Conservation (phyloP, 441 rosid genomes). For the Codiaeum variegatum region DNA sequence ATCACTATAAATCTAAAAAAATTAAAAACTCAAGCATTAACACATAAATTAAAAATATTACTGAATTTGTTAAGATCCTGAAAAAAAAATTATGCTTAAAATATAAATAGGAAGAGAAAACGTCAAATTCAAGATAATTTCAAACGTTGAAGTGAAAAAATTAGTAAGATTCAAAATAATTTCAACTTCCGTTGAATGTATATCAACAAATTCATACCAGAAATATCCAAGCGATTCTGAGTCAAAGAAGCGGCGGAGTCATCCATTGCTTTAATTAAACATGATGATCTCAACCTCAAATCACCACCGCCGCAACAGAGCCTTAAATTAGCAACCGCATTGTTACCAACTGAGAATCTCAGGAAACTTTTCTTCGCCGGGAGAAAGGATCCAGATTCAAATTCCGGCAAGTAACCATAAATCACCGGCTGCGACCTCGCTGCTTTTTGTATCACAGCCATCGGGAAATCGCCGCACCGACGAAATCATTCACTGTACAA, state of each 20-base stretch:
- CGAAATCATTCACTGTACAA: not conserved
- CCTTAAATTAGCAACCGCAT: not conserved
- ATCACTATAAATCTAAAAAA: too few relatives aligned
- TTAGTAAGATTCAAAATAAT: not conserved
- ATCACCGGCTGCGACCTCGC: conserved; percentile 16
- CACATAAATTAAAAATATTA: too few relatives aligned
- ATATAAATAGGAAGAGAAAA: too few relatives aligned
- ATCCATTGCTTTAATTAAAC: conserved; percentile 39
- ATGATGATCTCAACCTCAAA: conserved; percentile 27
- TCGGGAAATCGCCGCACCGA: not conserved
- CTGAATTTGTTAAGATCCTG: too few relatives aligned
- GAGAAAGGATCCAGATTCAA: conserved; percentile 14
- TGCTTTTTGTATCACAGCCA: conserved; percentile 23
- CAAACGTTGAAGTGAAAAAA: not conserved
- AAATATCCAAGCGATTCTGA: conserved; percentile 27
- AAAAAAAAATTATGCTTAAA: too few relatives aligned
- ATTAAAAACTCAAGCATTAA: too few relatives aligned
- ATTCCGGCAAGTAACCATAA: conserved; percentile 13
- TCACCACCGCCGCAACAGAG: conserved; percentile 1
- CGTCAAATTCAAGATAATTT: too few relatives aligned
- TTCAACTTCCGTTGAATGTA: not conserved
- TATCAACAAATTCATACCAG: conserved; percentile 26
- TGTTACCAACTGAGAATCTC: conserved; percentile 14
- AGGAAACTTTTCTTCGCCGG: conserved; percentile 21
- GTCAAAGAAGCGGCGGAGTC: conserved; percentile 31